Conservation (phyloP, 208 protist genomes). For the Novymonas esmeraldas region DNA sequence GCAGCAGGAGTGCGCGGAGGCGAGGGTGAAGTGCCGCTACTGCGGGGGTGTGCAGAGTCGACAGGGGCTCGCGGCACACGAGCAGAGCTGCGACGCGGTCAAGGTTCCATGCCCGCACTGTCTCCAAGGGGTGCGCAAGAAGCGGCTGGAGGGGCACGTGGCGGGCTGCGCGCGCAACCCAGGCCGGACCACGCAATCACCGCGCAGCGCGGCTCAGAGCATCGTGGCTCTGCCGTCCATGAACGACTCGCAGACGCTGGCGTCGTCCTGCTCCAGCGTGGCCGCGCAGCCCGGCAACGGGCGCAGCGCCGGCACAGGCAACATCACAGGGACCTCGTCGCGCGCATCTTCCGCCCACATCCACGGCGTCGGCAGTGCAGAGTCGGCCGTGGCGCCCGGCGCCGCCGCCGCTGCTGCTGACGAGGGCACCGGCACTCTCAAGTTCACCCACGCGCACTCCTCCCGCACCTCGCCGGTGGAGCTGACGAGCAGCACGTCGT, state of each 20-base stretch:
- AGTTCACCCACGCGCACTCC: slow-evolving; percentile 26
- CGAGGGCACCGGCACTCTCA: slow-evolving; percentile 20
- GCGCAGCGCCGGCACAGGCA: not conserved
- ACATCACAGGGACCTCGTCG: not conserved
- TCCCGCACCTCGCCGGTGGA: slow-evolving; percentile 5
- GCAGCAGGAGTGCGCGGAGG: slow-evolving; percentile 51
- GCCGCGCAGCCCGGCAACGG: not conserved
- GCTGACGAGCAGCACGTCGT: slow-evolving; percentile 16
- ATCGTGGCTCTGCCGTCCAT: not conserved
- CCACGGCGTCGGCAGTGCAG: not conserved
- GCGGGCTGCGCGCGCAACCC: slow-evolving; percentile 57
- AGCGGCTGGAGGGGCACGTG: slow-evolving; percentile 43
- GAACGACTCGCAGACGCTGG: slow-evolving; percentile 9
- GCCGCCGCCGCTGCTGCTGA: not conserved
- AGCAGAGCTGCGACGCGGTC: slow-evolving; percentile 67
- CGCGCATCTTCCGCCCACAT: not conserved
- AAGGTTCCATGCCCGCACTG: slow-evolving; percentile 63
- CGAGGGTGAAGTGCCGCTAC: slow-evolving; percentile 74
- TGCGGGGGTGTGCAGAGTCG: slow-evolving; percentile 53
- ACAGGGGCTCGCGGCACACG: slow-evolving; percentile 51
- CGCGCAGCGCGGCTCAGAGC: slow-evolving; percentile 4
- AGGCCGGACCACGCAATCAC: slow-evolving; percentile 22
- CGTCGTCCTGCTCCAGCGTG: slow-evolving; percentile 13
- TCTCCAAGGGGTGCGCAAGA: slow-evolving; percentile 58
- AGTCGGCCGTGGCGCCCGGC: too few species aligned